A percentile compares a stretch with the other conserved stretches of the same genome.
Conservation (phyloP, 805 yeast genomes). For the Metschnikowia aberdeeniae region DNA sequence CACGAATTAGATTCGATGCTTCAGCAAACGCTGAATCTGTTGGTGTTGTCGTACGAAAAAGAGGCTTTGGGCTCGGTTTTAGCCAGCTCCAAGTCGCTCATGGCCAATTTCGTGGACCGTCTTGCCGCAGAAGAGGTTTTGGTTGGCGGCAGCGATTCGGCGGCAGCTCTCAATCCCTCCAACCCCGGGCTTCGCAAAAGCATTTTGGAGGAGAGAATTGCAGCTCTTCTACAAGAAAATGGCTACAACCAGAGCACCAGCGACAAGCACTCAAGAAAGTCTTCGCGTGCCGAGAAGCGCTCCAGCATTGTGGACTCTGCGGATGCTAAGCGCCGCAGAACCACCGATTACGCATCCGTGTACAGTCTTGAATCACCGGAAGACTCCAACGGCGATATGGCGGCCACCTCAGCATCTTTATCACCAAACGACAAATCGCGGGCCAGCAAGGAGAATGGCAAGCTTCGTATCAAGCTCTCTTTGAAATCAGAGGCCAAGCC, state of each 20-base stretch:
- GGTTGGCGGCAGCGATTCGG: conserved; percentile 7
- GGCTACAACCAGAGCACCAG: conserved; percentile 1
- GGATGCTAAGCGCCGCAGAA: conserved; percentile 12
- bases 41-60: conserved; percentile 18
- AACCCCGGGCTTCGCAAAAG: conserved; percentile 3
- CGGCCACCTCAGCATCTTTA: background rate
- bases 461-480: conserved; percentile 15
- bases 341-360: conserved; percentile 3
- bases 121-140: conserved; percentile 34
- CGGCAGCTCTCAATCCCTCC: conserved; percentile 5
- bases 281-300: conserved; percentile 8
- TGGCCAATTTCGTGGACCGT: conserved; percentile 33
- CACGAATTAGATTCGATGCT: conserved; percentile 14
- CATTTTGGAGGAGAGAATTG: conserved; percentile 4
- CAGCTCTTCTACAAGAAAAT: conserved; percentile 7
- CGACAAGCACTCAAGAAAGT: conserved; percentile 1
- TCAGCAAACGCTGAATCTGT: conserved; percentile 14
- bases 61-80: conserved; percentile 11
- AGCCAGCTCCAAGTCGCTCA: conserved; percentile 20
- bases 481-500: conserved; percentile 10
- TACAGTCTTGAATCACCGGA: background rate
- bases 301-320: conserved; percentile 2
- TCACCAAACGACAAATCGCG: conserved; percentile 10
- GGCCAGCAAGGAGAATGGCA: conserved; percentile 16
- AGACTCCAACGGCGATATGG: background rate